Evolutionary conservation across 208 protist genomes (phyloP).

Genomic region (Acanthamoeba triangularis): DNA sequence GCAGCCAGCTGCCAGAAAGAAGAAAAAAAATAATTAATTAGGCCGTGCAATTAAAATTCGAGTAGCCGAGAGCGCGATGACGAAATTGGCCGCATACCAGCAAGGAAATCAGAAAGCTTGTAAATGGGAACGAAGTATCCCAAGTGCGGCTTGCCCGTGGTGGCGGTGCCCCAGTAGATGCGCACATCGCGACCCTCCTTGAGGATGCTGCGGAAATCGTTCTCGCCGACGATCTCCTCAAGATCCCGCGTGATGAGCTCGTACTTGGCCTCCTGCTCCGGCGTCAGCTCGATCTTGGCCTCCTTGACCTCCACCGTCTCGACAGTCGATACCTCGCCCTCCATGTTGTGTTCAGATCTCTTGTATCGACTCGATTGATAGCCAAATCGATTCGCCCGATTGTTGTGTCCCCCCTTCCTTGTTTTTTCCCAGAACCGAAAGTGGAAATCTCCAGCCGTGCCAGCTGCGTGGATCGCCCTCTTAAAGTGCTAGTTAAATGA

Average conservation of each 20-base stretch:
- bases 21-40: not conserved
- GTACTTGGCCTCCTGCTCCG: slow-evolving; percentile 76
- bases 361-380: not conserved
- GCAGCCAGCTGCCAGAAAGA: not conserved
- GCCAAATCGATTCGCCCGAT: not conserved
- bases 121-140: slow-evolving; percentile 88
- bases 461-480: not conserved
- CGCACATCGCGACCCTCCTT: slow-evolving; percentile 75
- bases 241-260: slow-evolving; percentile 80
- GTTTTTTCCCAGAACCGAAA: not conserved
- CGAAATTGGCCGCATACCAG: not conserved
- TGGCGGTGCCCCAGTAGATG: slow-evolving; percentile 88
- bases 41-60: not conserved
- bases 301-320: not conserved
- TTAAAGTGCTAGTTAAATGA: not conserved
- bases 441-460: not conserved
- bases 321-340: not conserved
- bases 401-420: not conserved
- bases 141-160: slow-evolving; percentile 85
- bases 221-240: slow-evolving; percentile 80
- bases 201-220: slow-evolving; percentile 76
- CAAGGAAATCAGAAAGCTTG: slow-evolving; percentile 87
- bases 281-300: slow-evolving; percentile 10
- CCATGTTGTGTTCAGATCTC: not conserved
- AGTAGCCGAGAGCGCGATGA: not conserved